phyloP scores from a whole-genome alignment of 148 eudicot genomes.

The Fagopyrum esculentum region DNA sequence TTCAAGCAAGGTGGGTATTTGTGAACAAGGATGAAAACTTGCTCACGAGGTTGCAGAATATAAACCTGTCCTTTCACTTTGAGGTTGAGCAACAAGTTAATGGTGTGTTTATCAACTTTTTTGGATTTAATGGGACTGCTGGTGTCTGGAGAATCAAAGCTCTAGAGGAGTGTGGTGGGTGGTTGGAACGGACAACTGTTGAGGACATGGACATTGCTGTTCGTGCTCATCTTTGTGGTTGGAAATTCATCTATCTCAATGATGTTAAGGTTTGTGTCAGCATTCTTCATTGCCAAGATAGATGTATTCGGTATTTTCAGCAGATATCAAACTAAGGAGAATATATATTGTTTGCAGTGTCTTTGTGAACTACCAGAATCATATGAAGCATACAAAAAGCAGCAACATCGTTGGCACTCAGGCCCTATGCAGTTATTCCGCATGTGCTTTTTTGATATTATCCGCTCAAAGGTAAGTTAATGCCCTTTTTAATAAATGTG shows the following conservation, averaged over 20 bases:
- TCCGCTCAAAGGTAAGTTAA: constrained; percentile 70
- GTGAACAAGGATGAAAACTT: constrained; percentile 90
- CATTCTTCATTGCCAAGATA: not conserved
- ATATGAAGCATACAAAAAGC: constrained; percentile 93
- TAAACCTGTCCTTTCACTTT: constrained; percentile 86
- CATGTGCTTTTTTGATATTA: constrained; percentile 68
- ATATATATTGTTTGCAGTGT: constrained; percentile 46
- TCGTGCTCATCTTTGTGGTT: constrained; percentile 94
- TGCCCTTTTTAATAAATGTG: not conserved
- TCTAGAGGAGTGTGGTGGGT: constrained; percentile 93
- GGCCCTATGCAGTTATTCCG: constrained; percentile 99
- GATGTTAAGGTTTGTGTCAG: constrained; percentile 70
- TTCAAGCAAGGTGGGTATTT: constrained; percentile 94
- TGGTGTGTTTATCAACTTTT: constrained; percentile 83
- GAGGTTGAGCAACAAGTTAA: constrained; percentile 99
- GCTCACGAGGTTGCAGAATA: constrained; percentile 89
- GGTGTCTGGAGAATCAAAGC: constrained; percentile 98
- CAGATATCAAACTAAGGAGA: constrained; percentile 11
- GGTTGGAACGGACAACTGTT: constrained; percentile 93
- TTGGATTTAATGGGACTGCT: constrained; percentile 98
- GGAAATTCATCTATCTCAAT: constrained; percentile 86
- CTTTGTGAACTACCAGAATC: constrained; percentile 96
- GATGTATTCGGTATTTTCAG: not conserved
- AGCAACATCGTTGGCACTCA: constrained; percentile 98
- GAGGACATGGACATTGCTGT: constrained; percentile 99